Base-by-base conservation (phyloP, 164 flowering plant genomes). In the Hamamelis virginiana region DNA sequence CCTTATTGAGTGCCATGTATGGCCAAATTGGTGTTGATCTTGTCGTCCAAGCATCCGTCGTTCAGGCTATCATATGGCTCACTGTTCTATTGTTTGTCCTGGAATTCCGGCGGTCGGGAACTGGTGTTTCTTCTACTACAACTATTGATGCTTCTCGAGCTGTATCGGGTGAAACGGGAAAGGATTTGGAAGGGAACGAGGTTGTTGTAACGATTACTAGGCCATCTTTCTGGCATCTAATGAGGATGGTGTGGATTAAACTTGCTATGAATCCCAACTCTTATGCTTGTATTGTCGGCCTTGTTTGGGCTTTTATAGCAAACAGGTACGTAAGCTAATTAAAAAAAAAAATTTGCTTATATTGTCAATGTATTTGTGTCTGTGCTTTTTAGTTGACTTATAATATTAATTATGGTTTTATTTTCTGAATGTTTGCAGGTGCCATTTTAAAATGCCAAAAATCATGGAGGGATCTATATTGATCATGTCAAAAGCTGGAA, bases 401-500 rank as follows among this genome's bases (percentile, higher is more conserved):
- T 27, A 11, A 5, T 60, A 10, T 46, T 9, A 8, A 59, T 21
- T 60, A 8, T n/a, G 8, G 15, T n/a, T n/a, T n/a, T n/a, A n/a
- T n/a, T n/a, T n/a, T n/a, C n/a, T n/a, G n/a, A n/a, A n/a, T n/a
- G n/a, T 22, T 46, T 65, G 45, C 45, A 89, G 92, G 86, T 89
- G 89, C 82, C 74, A 86, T 66, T 28, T 91, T 50, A 51, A 69
- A 66, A 85, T 89, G 91, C 97, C 94, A 19, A 77, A 77, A 57
- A 80, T 91, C 62, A 50, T 91, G 69, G 91, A 91, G 41, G 88
- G 84, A 15, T 89, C 87, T 3, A 56, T 91, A 38, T 65, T 78
- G 63, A 78, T 91, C 43, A 77, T 91, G 87, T 83, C 97, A 48
- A 87, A 45, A 70, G 91, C 92, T n/a, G 94, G 94, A 26, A 76